Base-by-base conservation (phyloP, 192 early-diverging fungal genomes). In the Dispira simplex region DNA sequence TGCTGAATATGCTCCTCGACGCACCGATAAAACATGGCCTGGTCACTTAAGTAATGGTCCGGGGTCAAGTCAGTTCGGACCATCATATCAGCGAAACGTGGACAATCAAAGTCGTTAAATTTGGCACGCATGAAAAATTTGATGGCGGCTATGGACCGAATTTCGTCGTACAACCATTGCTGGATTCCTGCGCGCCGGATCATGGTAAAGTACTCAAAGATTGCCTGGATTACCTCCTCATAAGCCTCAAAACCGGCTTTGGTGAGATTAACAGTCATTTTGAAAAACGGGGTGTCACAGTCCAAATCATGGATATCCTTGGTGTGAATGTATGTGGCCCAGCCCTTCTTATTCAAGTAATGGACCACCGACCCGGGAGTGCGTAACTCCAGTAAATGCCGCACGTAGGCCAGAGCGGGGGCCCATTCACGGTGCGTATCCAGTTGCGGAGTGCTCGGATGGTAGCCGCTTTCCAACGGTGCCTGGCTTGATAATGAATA, bases 171-270 rank as follows among this genome's bases (percentile, higher is more conserved):
- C 52, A 89, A 85, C 80, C 86, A 88, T 43, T 85, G 73, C 64
- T 90, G 81, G 51, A 90, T 73, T 27, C 86, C 88, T 49, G 68
- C 70, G n/a, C 72, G 62, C 53, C 79, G 79, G 27, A 98, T 69
- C 82, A 98, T 83, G 26, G 86, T 71, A 64, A 97, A 88, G 66
- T 92, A 98, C 68, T 90, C 84, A 72, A 97, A 98, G 18, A 97
- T 67, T 20, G 83, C 75, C 11, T 79, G 65, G 46, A 97, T 76
- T 1, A 97, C 85, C 39, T 93, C 88, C 64, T 91, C 74, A 64
- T 87, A 90, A 57, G 87, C 77, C 27, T 73, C 74, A 27, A 87
- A 69, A 12, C 94, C 94, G 47, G 84, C 79, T 67, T 86, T 84
- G 8, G 95, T 97, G 63, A 98, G 77, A 65, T 85, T 85, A 45